A percentile compares a stretch with the other conserved stretches of the same genome.
Evolutionary conservation across 164 flowering plant species (phyloP).

Genomic region (Umbilicus rupestris): DNA sequence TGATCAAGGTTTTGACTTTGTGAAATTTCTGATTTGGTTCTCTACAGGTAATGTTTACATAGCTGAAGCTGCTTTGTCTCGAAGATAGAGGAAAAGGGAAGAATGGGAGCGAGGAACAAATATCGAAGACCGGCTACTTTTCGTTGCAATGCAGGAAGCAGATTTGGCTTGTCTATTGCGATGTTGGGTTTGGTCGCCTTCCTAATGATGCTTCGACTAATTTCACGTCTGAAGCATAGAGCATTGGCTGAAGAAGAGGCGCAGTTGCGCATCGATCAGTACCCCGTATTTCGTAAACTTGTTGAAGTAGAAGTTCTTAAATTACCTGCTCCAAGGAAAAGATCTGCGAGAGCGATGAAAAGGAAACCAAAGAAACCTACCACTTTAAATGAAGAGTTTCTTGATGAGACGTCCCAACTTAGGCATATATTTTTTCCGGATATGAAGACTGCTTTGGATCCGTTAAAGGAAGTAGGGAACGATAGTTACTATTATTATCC

Average conservation of each 20-base stretch:
- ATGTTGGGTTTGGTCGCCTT: conserved; percentile 63
- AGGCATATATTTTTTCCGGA: conserved; percentile 77
- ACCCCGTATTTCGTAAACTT: conserved; percentile 51
- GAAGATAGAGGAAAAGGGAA: conserved; percentile 47
- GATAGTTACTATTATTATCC: conserved; percentile 58
- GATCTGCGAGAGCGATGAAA: conserved; percentile 80
- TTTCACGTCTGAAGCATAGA: conserved; percentile 30
- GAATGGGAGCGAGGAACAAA: conserved; percentile 81
- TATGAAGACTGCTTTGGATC: conserved; percentile 53
- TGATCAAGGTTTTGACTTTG: too few species aligned
- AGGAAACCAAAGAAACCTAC: conserved; percentile 52
- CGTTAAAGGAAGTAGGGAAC: conserved; percentile 43
- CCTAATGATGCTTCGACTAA: conserved; percentile 54
- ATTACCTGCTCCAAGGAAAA: conserved; percentile 66
- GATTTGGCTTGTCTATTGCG: conserved; percentile 40
- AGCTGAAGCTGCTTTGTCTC: conserved; percentile 49
- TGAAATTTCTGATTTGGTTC: background rate
- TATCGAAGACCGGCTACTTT: conserved; percentile 68
- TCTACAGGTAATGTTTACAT: conserved; percentile 18
- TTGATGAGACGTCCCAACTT: conserved; percentile 75
- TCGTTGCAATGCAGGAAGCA: conserved; percentile 80
- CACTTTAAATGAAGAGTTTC: conserved; percentile 78
- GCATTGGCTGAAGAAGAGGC: conserved; percentile 18
- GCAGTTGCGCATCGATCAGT: conserved; percentile 26
- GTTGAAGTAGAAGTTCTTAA: conserved; percentile 56